Evolutionary conservation across 2,329 filamentous ascomycete genomes (phyloP).

Genomic region (Delphinella strobiligena): DNA sequence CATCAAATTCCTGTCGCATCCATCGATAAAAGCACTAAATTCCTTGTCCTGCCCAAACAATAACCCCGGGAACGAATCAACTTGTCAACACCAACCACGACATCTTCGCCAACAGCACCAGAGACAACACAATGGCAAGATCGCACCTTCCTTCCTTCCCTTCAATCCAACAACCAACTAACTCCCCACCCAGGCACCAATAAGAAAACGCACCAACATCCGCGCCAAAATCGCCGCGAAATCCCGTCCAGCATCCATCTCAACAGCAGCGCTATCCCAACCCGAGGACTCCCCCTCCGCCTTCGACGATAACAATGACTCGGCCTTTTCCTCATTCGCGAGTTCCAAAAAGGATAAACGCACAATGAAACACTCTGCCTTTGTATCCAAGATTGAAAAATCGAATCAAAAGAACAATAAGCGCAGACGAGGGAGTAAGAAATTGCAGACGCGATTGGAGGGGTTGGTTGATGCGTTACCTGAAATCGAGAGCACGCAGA

Average conservation of each 20-base stretch:
- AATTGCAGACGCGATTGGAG: conserved; percentile 63
- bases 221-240: conserved; percentile 42
- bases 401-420: conserved; percentile 36
- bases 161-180: background rate
- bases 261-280: conserved; percentile 22
- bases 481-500: conserved; percentile 31
- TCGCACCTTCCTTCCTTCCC: background rate
- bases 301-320: conserved; percentile 17
- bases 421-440: conserved; percentile 59
- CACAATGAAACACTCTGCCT: conserved; percentile 65
- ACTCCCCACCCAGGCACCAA: conserved; percentile 25
- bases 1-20: background rate
- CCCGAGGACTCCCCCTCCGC: conserved; percentile 37
- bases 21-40: no score
- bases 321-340: conserved; percentile 46
- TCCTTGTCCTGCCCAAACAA: no score
- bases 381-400: conserved; percentile 66
- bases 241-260: conserved; percentile 34
- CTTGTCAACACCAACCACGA: background rate
- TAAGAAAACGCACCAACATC: conserved; percentile 43
- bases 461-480: conserved; percentile 72
- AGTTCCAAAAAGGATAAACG: conserved; percentile 75
- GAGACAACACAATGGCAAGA: background rate
- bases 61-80: no score
- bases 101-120: background rate